Evolutionary conservation across 768 basidiomycete genomes (phyloP), one percentile per base, ranked within the genome.

Genomic region (Lactifluus hygrophoroides): DNA sequence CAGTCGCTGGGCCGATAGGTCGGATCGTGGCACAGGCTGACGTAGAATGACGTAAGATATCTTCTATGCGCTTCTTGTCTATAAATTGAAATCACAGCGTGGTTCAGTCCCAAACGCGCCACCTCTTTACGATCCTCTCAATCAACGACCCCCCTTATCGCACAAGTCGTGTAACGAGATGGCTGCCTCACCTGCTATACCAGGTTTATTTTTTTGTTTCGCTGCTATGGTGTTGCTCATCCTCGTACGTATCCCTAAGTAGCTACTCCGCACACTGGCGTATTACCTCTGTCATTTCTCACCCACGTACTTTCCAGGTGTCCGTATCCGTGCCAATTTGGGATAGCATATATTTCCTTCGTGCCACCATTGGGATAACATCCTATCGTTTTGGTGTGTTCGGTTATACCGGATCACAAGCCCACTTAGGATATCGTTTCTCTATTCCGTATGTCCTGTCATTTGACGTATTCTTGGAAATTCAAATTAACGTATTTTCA

Each of bases 251-350:
- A 44, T 32, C 27, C 30, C 32, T 57, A 25, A 17, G n/a, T n/a
- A n/a, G n/a, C n/a, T n/a, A n/a, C 56, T 40, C 43, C 25, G 40
- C n/a, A 37, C n/a, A n/a, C n/a, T n/a, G n/a, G n/a, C n/a, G n/a
- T n/a, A n/a, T n/a, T n/a, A 51, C 48, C 42, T 44, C 40, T 8
- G 9, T 30, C 32, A 25, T 51, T 17, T 47, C 49, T 57, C 50
- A 52, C 54, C 27, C 13, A 32, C 52, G 38, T 28, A 13, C 21
- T 35, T 19, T 45, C 34, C 65, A 86, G 84, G 85, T 81, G 3
- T 88, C 82, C 28, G 81, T 90, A 21, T 85, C 86, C 16, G 71
- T 79, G 50, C 88, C 90, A 47, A 87, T 83, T 64, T 92, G 89
- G 90, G 67, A 85, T 42, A 67, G 68, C 23, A 74, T 92, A 45